Base-by-base conservation (phyloP, 805 yeast species). In the Cephaloascus fragrans region DNA sequence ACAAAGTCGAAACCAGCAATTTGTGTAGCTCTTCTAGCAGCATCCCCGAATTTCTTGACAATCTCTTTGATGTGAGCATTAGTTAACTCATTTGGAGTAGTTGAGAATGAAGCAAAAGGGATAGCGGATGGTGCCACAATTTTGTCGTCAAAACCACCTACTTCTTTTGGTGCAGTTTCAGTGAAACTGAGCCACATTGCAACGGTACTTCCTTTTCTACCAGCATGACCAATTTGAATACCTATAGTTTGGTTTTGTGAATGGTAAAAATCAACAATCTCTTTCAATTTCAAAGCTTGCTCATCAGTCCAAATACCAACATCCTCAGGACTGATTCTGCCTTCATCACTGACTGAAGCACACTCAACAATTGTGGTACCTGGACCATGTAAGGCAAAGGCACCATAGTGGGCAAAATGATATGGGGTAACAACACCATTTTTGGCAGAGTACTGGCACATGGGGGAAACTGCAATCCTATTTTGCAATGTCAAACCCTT, bases 1-100 rank as follows among this genome's bases (percentile, higher is more conserved):
- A 82, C 72, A 45, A 79, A 79, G 53, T 82, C 86, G 38, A 73
- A 67, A 1, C 79, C 77, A 5, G 77, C 69, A 28, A 59, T 55
- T 12, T 61, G 65, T 26, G 68, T 57, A 1, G 84, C 74, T 43
- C 67, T 64, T 41, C 62, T 57, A 1, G 80, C 76, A 19, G 77
- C 73, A 2, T 43, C 48, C 19, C 59, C 69, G 50, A 70, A 75
- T 3, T 56, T 56, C 18, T 60, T 47, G 16, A 73, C 57, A n/a
- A 74, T 39, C 0, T 52, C 51, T 26, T 61, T 45, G 41, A 74
- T 61, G 36, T 76, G 74, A 3, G 50, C 59, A 3, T 37, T 45
- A 3, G 71, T 63, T 49, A 77, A 48, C 26, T 61, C 77, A n/a
- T 55, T 55, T 6, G 78, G 76, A 20, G 34, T 40, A 10, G 43